Evolutionary conservation across 345 rosid species (phyloP), one percentile per base, ranked within the genome.

Genomic region (Gossypium arboreum): DNA sequence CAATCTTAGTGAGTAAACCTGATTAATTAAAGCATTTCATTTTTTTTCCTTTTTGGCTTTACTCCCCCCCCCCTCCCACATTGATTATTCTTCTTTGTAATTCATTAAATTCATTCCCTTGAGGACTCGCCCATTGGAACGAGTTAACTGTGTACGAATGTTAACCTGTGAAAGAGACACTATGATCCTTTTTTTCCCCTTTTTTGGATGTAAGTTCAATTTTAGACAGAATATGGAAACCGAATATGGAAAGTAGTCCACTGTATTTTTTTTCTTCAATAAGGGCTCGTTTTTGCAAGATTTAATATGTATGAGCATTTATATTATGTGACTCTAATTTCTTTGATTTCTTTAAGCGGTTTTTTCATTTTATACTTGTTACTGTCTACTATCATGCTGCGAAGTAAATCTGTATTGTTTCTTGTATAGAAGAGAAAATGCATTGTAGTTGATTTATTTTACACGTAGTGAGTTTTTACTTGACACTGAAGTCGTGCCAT

Each of bases 1-100:
- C 94, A 90, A 87, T 60, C 81, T 93, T 50, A 86, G 85, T 60
- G 90, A 89, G 76, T 95, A 82, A 90, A 75, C 18, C 45, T 57
- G 57, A 62, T 69, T 69, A 16, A 51, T 41, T 6, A 0, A 51
- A 2, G 41, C n/a, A 25, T 25, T 27, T 12, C 17, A 3, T 59
- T 25, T 60, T 12, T 51, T 59, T 59, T 52, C 13, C 3, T 47
- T 2, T 12, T 77, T 73, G 50, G 50, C 62, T 73, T 76, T 73
- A 79, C 70, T 47, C 29, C 27, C 78, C 68, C 57, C 2, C 60
- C 29, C 29, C 27, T 70, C 61, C 81, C 80, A 68, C 79, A 83
- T 83, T 85, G 77, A 75, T 83, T 74, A 56, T 71, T 69, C 66
- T 81, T 79, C 81, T 76, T 69, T 80, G 79, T 81, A 69, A 81